phyloP scores from a whole-genome alignment of 805 yeast genomes.

The Kluyveromyces aestuarii region DNA sequence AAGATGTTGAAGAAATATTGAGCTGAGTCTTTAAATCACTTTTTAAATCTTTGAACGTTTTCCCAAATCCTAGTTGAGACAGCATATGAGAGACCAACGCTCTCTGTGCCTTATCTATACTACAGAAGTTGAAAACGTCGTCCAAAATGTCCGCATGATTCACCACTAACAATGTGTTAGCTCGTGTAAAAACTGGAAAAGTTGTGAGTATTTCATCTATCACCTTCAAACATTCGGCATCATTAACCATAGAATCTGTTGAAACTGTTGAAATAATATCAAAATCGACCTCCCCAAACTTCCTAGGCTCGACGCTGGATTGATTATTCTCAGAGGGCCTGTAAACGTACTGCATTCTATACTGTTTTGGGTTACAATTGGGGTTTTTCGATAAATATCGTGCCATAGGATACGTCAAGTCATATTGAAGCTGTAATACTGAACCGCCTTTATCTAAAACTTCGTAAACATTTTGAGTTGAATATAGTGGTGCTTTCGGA shows the following conservation, averaged over 20 bases:
- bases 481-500: constrained; percentile 70
- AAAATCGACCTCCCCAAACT: constrained; percentile 76
- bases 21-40: constrained; percentile 52
- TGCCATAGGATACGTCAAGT: constrained; percentile 84
- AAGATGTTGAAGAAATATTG: constrained; percentile 69
- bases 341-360: constrained; percentile 71
- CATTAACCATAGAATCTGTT: constrained; percentile 46
- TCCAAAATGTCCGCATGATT: constrained; percentile 79
- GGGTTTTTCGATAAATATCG: constrained; percentile 64
- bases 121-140: constrained; percentile 70
- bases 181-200: constrained; percentile 57
- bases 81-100: constrained; percentile 58
- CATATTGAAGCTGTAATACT: constrained; percentile 82
- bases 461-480: constrained; percentile 62
- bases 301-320: constrained; percentile 62
- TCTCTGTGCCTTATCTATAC: constrained; percentile 66
- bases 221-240: constrained; percentile 83
- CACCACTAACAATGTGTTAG: constrained; percentile 50
- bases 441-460: constrained; percentile 80
- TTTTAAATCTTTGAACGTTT: constrained; percentile 50
- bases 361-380: constrained; percentile 42
- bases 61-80: constrained; percentile 69
- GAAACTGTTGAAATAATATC: constrained; percentile 58
- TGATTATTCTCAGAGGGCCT: constrained; percentile 47
- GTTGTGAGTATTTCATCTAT: constrained; percentile 60